Evolutionary conservation across 23 red algal genomes (phyloP), one percentile per base, ranked within the genome.

Genomic region (Gracilaria domingensis): DNA sequence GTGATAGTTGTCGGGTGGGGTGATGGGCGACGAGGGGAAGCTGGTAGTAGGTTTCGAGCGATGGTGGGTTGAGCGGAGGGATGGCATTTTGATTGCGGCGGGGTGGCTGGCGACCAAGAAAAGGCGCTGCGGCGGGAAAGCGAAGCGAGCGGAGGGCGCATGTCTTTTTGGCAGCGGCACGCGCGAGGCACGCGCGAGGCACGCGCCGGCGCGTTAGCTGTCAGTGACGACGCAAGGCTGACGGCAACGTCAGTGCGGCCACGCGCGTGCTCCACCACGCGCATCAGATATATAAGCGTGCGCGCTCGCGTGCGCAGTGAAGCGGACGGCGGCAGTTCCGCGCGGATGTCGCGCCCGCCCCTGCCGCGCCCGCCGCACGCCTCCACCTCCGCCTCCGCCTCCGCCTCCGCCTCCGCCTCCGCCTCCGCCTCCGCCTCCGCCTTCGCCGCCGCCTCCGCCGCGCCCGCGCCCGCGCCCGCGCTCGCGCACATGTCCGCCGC

Each of bases 291-390:
- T 65, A 65, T 28, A 25, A 28, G 60, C 30, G 56, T 4, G 69
- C 69, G 34, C 69, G 69, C 37, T 26, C 69, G 69, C 69, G 69
- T 34, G 65, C 65, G 30, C 12, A 35, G 8, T 5, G 18, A 0
- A 0, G 28, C 20, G 6, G 9, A 5, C 28, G 6, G 33, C 66
- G 37, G 2, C 60, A 25, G 17, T 18, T 34, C 23, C 33, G 49
- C 34, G 77, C 77, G 49, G 39, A 81, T 81, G 77, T 81, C 77
- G 77, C 48, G 38, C 38, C 42, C 37, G 18, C 48, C 17, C 34
- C 39, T 53, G 39, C 36, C 55, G 4, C 44, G 7, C 24, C 77
- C 20, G 56, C 77, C 77, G 48, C 55, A 12, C 77, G 28, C 34
- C 48, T 1, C 36, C 30, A 48, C 77, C 4, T 2, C 49, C 1